Evolutionary conservation across 805 yeast species (phyloP), one percentile per base, ranked within the genome.

Genomic region (Suhomyces kilbournensis): DNA sequence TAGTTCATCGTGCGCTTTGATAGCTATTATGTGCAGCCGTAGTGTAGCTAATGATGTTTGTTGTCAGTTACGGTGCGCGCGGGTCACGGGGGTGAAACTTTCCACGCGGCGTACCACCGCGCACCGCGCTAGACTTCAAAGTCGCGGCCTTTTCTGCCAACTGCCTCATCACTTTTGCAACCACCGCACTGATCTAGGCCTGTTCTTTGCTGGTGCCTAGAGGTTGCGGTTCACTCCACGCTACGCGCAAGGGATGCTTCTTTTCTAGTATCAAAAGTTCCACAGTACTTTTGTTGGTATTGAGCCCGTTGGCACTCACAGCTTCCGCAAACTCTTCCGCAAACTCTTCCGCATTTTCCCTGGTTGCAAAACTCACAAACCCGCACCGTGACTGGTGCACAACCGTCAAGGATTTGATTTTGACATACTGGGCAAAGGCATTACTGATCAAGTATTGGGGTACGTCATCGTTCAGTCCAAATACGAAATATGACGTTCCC

Each of bases 381-480:
- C 89, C 96, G 62, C 86, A 80, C 50, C 78, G 71, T 1, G 91
- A 85, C 22, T 72, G 68, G 55, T 84, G 89, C 38, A 81, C 76
- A 20, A 85, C 65, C 9, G 75, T 72, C 28, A 84, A 61, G 17
- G 81, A 67, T 49, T 79, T 76, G 10, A 86, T 58, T 34, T 70
- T 62, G 1, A 86, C 87, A 52, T 60, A 67, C 22, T 51, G 62
- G 35, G 71, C 71, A 51, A 86, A 82, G 55, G 65, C 74, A 7
- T 81, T 81, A 15, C 80, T 63, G 14, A 90, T 71, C 49, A 71
- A 69, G 66, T 83, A 84, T 59, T 85, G 90, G 0, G 96, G 86
- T 6, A 86, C 63, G 14, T 83, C 82, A 3, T 82, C 80, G 53
- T 80, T 84, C 17, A 90, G 73, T 1, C 97, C 97, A 68, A 85